Evolutionary conservation across 306 rosid genomes (phyloP).

Genomic region (Ochetophila trinervis): DNA sequence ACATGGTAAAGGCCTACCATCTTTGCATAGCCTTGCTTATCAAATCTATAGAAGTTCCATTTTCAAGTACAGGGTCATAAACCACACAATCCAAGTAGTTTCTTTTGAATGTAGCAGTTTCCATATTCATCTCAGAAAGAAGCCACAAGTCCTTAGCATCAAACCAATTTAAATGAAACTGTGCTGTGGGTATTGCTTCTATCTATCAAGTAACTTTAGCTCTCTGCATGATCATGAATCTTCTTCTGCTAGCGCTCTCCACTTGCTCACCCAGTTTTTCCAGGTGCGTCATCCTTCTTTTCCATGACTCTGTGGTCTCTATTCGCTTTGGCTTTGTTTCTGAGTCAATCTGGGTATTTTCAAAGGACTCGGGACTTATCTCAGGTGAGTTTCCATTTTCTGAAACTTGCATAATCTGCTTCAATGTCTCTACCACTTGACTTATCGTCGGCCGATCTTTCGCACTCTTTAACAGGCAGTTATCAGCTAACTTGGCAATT

Average conservation of each 20-base stretch:
- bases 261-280: conserved; percentile 76
- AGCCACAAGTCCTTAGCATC: neutral
- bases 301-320: conserved; percentile 51
- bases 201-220: conserved; percentile 37
- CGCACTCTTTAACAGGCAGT: conserved; percentile 58
- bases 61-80: neutral
- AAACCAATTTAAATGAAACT: neutral
- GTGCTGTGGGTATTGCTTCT: too few species aligned
- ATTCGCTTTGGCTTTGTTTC: conserved; percentile 22
- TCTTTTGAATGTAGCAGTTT: neutral
- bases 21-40: neutral
- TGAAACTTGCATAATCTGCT: conserved; percentile 50
- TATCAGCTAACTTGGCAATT: conserved; percentile 56
- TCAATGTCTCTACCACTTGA: conserved; percentile 57
- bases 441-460: conserved; percentile 74
- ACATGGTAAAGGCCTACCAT: neutral
- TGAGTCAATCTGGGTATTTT: conserved; percentile 27
- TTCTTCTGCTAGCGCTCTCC: conserved; percentile 57
- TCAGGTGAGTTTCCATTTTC: conserved; percentile 30
- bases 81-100: too few species aligned
- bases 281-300: conserved; percentile 73
- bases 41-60: neutral
- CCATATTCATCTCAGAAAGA: neutral
- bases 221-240: conserved; percentile 67
- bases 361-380: conserved; percentile 26